A percentile compares a stretch with the other conserved stretches of the same genome.
Evolutionary conservation across 2,329 filamentous ascomycete genomes (phyloP).

Genomic region (Sporothrix phasma): DNA sequence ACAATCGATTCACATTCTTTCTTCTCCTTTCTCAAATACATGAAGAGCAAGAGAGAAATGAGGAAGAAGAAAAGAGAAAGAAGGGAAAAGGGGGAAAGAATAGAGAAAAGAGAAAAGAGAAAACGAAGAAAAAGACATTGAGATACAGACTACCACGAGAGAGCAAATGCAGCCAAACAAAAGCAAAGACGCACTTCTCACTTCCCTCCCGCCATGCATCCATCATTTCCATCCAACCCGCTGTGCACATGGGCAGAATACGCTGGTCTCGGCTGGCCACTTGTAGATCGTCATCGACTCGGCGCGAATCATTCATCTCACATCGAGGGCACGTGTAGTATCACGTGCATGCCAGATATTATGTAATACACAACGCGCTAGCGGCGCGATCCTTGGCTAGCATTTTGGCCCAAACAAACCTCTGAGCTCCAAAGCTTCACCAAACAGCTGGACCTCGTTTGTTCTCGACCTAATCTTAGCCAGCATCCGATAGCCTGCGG

Average conservation of each 20-base stretch:
- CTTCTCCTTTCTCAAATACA: no score
- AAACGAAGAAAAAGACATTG: background rate
- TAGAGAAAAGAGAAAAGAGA: background rate
- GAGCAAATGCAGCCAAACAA: background rate
- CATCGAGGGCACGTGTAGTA: background rate
- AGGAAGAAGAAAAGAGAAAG: no score
- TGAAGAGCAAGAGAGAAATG: no score
- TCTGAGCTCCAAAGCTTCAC: slow-evolving; percentile 10
- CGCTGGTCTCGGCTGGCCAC: background rate
- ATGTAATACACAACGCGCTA: background rate
- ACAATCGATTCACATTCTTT: no score
- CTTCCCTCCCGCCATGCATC: background rate
- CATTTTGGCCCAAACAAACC: slow-evolving; percentile 4
- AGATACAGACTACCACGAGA: no score
- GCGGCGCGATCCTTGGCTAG: background rate
- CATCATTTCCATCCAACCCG: slow-evolving; percentile 5
- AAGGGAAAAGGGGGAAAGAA: no score
- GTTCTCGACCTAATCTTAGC: no score
- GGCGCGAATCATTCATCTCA: background rate
- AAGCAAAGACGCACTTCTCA: background rate
- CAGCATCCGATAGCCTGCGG: background rate
- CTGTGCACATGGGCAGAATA: slow-evolving; percentile 2
- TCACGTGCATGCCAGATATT: background rate
- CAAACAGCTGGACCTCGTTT: slow-evolving; percentile 5
- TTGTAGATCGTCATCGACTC: background rate